phyloP scores from a whole-genome alignment of 495 filamentous ascomycete species.

The Tuber aestivum region DNA sequence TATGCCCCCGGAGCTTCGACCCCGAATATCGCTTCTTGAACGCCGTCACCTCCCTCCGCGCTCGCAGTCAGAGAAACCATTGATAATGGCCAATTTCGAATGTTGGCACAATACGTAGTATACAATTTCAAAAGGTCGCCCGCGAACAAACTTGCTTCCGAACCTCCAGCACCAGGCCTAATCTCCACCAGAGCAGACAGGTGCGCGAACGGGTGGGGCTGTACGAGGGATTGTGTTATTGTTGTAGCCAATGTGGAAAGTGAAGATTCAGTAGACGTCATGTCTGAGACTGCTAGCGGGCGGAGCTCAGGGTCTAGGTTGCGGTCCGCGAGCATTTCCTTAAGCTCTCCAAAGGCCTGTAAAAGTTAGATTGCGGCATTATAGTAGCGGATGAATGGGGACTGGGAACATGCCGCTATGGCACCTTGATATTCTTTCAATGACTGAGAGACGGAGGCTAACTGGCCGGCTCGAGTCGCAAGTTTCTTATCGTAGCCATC shows the following conservation, averaged over 20 bases:
- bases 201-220: conserved; percentile 85
- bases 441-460: conserved; percentile 60
- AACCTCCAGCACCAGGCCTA: conserved; percentile 85
- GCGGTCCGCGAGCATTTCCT: conserved; percentile 55
- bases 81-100: conserved; percentile 49
- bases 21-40: conserved; percentile 81
- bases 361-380: conserved; percentile 45
- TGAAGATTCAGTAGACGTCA: conserved; percentile 56
- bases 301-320: conserved; percentile 59
- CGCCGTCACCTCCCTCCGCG: conserved; percentile 56
- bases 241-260: conserved; percentile 56
- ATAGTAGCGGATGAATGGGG: not conserved
- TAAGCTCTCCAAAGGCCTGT: conserved; percentile 55
- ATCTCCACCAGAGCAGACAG: conserved; percentile 89
- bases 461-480: conserved; percentile 72
- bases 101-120: conserved; percentile 60
- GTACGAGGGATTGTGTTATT: conserved; percentile 70
- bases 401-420: conserved; percentile 16
- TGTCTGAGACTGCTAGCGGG: conserved; percentile 69
- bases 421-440: conserved; percentile 63
- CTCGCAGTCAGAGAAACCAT: conserved; percentile 46
- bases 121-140: conserved; percentile 88
- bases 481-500: conserved; percentile 63
- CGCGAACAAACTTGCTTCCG: conserved; percentile 84
- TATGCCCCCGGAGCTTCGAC: conserved; percentile 73